Evolutionary conservation across 116 monocot genomes (phyloP).

Genomic region (Posidonia oceanica): DNA sequence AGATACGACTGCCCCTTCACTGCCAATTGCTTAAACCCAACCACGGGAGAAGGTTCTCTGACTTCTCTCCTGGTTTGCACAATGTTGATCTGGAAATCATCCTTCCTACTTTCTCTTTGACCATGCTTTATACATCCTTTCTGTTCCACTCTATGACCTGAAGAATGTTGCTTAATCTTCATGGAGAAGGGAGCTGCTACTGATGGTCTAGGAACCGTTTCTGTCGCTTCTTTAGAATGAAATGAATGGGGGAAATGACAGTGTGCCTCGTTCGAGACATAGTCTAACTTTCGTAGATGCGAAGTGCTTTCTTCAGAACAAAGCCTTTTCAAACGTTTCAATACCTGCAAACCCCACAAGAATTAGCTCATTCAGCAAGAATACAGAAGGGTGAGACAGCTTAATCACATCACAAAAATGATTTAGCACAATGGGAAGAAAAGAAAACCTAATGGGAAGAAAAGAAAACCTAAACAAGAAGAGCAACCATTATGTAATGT

Average conservation of each 20-base stretch:
- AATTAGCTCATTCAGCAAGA: no score
- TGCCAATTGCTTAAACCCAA: not conserved
- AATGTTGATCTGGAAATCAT: not conserved
- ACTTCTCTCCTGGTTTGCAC: not conserved
- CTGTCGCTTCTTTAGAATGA: not conserved
- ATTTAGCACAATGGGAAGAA: no score
- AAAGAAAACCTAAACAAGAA: no score
- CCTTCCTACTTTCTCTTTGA: not conserved
- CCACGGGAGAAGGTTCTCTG: not conserved
- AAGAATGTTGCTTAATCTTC: constrained; percentile 2
- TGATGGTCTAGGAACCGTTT: not conserved
- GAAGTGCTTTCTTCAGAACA: not conserved
- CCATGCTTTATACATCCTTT: not conserved
- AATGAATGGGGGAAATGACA: not conserved
- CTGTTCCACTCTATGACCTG: no score
- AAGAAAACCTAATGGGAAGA: no score
- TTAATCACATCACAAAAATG: no score
- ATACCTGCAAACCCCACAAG: not conserved
- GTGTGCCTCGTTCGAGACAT: not conserved
- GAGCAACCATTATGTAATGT: no score
- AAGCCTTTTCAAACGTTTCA: constrained; percentile 5
- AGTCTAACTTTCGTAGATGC: no score
- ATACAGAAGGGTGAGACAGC: no score
- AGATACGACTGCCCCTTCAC: not conserved
- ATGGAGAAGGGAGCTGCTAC: not conserved